Evolutionary conservation across 306 rosid genomes (phyloP).

Genomic region (Phaseolus lunatus): DNA sequence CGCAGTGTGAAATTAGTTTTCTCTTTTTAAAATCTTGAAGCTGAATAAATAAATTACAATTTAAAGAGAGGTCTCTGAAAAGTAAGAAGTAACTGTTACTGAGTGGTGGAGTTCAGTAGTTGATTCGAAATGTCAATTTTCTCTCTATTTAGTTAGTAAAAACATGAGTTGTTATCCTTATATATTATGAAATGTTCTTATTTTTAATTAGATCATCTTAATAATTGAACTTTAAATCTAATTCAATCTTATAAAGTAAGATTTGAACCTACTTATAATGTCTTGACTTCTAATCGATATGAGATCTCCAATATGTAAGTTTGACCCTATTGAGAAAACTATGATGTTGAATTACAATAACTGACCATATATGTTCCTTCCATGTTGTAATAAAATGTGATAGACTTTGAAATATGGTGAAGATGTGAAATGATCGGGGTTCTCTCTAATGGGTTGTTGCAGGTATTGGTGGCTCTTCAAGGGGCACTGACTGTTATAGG

Average conservation of each 20-base stretch:
- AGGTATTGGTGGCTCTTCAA: conserved; percentile 97
- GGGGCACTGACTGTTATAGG: conserved; percentile 90
- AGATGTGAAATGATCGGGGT: conserved; percentile 29
- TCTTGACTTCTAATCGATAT: too few species aligned
- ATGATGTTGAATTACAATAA: conserved; percentile 33
- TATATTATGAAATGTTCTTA: too few species aligned
- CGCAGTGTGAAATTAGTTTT: neutral
- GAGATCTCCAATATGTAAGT: too few species aligned
- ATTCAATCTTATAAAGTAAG: too few species aligned
- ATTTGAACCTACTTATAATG: too few species aligned
- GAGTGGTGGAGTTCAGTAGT: neutral
- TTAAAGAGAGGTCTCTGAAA: neutral
- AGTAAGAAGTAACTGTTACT: conserved; percentile 12
- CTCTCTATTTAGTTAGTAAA: neutral
- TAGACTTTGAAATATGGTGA: conserved; percentile 18
- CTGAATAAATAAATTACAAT: neutral
- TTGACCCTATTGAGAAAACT: conserved; percentile 14
- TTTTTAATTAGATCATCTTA: too few species aligned
- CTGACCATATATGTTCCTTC: conserved; percentile 23
- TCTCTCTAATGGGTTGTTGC: conserved; percentile 49
- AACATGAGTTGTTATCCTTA: too few species aligned
- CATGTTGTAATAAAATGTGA: conserved; percentile 32
- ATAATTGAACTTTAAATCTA: too few species aligned
- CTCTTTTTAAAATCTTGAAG: neutral
- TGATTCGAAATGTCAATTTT: conserved; percentile 2